A percentile compares a stretch with the other conserved stretches of the same genome.
phyloP scores from a whole-genome alignment of 331 rosid species.

The Quercus lobata region DNA sequence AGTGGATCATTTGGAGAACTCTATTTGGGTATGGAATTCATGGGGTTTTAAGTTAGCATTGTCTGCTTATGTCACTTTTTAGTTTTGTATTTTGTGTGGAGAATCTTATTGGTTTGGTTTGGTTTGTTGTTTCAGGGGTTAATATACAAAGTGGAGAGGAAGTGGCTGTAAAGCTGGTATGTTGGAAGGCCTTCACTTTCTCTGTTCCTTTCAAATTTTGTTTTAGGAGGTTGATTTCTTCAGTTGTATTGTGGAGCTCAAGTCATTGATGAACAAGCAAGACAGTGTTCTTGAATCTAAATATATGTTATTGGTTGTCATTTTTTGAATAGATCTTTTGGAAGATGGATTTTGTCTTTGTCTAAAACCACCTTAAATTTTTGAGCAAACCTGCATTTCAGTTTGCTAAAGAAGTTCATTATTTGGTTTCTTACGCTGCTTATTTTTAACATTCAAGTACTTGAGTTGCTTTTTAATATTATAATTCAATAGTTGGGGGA shows the following conservation, averaged over 20 bases:
- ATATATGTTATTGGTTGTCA: background rate
- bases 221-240: slow-evolving; percentile 1
- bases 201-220: slow-evolving; percentile 5
- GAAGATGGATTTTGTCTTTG: background rate
- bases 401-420: no score
- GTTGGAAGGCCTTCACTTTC: slow-evolving; percentile 21
- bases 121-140: slow-evolving; percentile 57
- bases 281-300: background rate
- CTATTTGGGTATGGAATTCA: slow-evolving; percentile 66
- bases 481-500: no score
- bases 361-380: background rate
- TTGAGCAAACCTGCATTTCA: background rate
- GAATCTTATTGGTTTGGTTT: slow-evolving; percentile 26
- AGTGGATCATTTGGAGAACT: slow-evolving; percentile 97
- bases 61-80: slow-evolving; percentile 6
- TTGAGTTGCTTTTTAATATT: no score
- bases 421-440: no score
- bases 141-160: slow-evolving; percentile 94
- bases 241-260: background rate
- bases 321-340: background rate
- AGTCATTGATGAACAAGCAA: background rate
- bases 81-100: background rate
- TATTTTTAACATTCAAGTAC: no score
- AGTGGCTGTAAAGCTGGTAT: slow-evolving; percentile 96
- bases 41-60: slow-evolving; percentile 11